A percentile compares a stretch with the other conserved stretches of the same genome.
These are phyloP conservation scores for Solanum chiquidenum DNA, from an alignment of 257 asterid genomes.

Conservation along the genomic window DNA sequence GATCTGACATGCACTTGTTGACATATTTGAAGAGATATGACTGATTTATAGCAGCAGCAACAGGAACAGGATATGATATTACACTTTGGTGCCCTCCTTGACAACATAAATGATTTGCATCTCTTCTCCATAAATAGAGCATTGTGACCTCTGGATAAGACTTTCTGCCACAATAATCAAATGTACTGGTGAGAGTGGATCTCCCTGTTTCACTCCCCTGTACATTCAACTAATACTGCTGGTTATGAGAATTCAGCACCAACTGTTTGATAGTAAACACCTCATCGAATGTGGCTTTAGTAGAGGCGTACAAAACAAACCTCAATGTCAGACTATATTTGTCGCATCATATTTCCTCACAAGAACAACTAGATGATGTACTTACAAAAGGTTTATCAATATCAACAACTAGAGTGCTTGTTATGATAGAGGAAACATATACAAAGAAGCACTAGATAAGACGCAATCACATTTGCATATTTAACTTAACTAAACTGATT, in stretches of 20 bases:
- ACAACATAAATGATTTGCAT: neutral
- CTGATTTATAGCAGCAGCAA: neutral
- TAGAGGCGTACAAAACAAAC: neutral
- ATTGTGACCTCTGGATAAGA: neutral
- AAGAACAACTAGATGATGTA: neutral
- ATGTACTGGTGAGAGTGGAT: neutral
- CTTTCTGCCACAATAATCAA: neutral
- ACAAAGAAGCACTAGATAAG: neutral
- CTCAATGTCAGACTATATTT: neutral
- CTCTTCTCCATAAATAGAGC: neutral
- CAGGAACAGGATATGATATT: neutral
- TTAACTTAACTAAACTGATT: neutral
- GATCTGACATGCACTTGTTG: neutral
- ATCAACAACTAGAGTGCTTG: neutral
- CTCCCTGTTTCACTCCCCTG: neutral
- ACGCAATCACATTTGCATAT: neutral
- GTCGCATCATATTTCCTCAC: neutral
- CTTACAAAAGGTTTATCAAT: neutral
- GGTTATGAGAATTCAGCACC: neutral
- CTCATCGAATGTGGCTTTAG: neutral
- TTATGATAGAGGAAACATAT: neutral
- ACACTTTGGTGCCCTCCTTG: neutral
- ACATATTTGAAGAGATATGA: neutral
- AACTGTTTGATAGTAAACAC: neutral
- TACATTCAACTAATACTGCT: neutral